Evolutionary conservation across 495 filamentous ascomycete genomes (phyloP), one percentile per base, ranked within the genome.

Genomic region (Penicillium atrosanguineum): DNA sequence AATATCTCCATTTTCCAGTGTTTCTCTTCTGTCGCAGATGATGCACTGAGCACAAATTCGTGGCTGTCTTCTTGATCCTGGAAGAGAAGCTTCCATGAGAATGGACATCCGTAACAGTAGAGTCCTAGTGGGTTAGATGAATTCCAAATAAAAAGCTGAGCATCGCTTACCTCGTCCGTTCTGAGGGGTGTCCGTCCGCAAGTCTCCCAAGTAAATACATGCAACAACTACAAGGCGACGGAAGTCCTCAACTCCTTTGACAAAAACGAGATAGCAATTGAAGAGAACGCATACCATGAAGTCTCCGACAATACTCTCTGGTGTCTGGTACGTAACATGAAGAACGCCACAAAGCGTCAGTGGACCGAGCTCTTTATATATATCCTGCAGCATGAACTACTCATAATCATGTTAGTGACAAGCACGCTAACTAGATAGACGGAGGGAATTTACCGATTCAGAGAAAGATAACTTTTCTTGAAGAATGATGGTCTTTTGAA

Each of bases 71-170:
- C 79, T 41, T 87, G 78, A 39, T 82, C 79, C 59, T 92, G 87
- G 59, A 97, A 97, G 15, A 88, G 75, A n/a, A 97, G 64, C 67
- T 97, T 98, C 93, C 92, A 97, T 2, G 91, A 91, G 65, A 89
- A 89, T 12, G 86, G 83, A 19, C 88, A 90, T 18, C 85, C 89
- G 62, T 93, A 83, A 63, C 91, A 97, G 71, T 87, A 88, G 7
- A 96, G 69, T 2, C 92, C 92, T 95, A 20, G 0, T 11, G n/a
- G 15, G 40, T 44, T 15, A 29, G 57, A 40, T 34, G 11, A 26
- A 46, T 41, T 45, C 36, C 18, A 44, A 9, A 26, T 2, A 28
- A 40, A 1, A 1, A 34, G 23, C 11, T 20, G 16, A 23, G 12
- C 6, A 7, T 20, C 34, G 37, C 74, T 57, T 75, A 95, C 92